These are phyloP conservation scores for Gossypium gossypioides DNA, from an alignment of 441 rosid species.

Conservation along the genomic window DNA sequence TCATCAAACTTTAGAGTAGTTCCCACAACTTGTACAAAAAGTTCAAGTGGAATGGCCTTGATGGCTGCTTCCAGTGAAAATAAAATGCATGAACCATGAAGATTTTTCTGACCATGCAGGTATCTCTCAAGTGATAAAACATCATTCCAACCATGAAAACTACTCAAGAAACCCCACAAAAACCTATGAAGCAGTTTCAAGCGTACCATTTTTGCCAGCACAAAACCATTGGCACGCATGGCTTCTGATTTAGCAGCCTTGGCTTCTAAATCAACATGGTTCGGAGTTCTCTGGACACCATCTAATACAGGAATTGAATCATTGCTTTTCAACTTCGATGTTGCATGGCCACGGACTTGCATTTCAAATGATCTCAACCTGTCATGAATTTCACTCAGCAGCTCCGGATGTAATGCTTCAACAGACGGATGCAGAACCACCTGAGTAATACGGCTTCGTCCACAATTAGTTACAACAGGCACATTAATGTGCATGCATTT, in stretches of 20 bases:
- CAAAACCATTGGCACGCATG: slow-evolving; percentile 91
- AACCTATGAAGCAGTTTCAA: slow-evolving; percentile 75
- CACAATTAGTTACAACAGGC: slow-evolving; percentile 77
- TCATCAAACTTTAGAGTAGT: slow-evolving; percentile 55
- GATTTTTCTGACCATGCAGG: slow-evolving; percentile 24
- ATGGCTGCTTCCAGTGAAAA: slow-evolving; percentile 73
- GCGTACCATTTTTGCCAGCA: slow-evolving; percentile 88
- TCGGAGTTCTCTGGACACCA: slow-evolving; percentile 60
- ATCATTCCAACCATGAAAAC: slow-evolving; percentile 47
- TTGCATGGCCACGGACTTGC: slow-evolving; percentile 57
- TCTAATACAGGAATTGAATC: slow-evolving; percentile 62
- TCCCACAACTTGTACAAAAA: slow-evolving; percentile 83
- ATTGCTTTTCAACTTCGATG: slow-evolving; percentile 37
- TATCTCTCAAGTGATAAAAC: slow-evolving; percentile 30
- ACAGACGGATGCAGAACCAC: slow-evolving; percentile 80
- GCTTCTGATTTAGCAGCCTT: slow-evolving; percentile 53
- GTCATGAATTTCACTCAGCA: slow-evolving; percentile 61
- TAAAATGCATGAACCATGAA: slow-evolving; percentile 35
- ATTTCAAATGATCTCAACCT: slow-evolving; percentile 73
- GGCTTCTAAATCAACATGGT: slow-evolving; percentile 35
- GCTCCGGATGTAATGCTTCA: slow-evolving; percentile 46
- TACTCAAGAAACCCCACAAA: slow-evolving; percentile 64
- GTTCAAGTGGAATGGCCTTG: slow-evolving; percentile 70
- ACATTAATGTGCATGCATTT: slow-evolving; percentile 49
- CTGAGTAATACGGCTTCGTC: slow-evolving; percentile 47